These are phyloP conservation scores for Hypoxylon trugodes DNA, from an alignment of 495 filamentous ascomycete genomes.

Conservation along the genomic window DNA sequence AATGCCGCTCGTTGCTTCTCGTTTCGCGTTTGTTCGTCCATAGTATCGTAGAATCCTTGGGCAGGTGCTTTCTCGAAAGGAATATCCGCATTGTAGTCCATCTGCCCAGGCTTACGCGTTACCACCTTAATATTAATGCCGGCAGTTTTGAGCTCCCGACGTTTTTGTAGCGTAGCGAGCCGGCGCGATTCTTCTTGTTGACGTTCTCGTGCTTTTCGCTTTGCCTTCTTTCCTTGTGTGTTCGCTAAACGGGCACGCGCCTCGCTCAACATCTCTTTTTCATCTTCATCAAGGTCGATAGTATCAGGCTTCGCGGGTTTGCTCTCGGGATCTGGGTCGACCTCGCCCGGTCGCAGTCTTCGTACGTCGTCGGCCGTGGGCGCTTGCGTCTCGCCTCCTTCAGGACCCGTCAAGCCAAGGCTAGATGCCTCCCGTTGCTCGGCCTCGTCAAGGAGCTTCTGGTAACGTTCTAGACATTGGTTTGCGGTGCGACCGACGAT, in stretches of 20 bases:
- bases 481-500: conserved; percentile 96
- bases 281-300: conserved; percentile 97
- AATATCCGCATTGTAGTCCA: conserved; percentile 99
- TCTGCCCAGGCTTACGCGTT: conserved; percentile 92
- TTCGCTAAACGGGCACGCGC: conserved; percentile 95
- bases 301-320: conserved; percentile 97
- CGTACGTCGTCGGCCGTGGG: conserved; percentile 95
- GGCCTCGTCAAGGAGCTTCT: conserved; percentile 94
- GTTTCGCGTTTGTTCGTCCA: conserved; percentile 79
- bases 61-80: conserved; percentile 94
- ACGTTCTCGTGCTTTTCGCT: conserved; percentile 93
- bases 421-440: conserved; percentile 85
- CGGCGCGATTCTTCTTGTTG: conserved; percentile 94
- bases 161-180: conserved; percentile 90
- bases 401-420: conserved; percentile 85
- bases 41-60: conserved; percentile 92
- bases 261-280: conserved; percentile 99
- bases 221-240: conserved; percentile 98
- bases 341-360: conserved; percentile 86
- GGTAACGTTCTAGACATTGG: conserved; percentile 95
- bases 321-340: conserved; percentile 95
- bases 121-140: conserved; percentile 98
- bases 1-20: conserved; percentile 89
- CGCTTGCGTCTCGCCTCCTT: conserved; percentile 85
- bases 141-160: conserved; percentile 93